These are phyloP conservation scores for Annona squamosa DNA, from an alignment of 164 flowering plant genomes.

Conservation along the genomic window DNA sequence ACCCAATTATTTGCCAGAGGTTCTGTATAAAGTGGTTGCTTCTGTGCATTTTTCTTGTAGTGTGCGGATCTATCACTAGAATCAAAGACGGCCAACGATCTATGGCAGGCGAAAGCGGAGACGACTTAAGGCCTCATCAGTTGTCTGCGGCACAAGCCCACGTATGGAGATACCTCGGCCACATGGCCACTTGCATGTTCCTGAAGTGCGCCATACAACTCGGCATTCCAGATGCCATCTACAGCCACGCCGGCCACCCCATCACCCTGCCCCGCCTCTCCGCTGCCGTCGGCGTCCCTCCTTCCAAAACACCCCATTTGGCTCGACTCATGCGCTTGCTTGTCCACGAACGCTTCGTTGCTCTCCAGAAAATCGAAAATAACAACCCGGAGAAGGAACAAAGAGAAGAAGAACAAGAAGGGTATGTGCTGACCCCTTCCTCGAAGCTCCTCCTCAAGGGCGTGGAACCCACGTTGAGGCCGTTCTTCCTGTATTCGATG, in stretches of 20 bases:
- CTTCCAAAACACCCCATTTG: not conserved
- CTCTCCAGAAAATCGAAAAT: no score
- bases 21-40: no score
- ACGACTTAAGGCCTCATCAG: no score
- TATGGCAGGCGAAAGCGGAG: no score
- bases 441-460: not conserved
- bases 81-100: no score
- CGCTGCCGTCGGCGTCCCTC: not conserved
- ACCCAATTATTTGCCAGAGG: no score
- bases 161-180: constrained; percentile 1
- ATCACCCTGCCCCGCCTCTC: not conserved
- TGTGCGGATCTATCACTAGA: no score
- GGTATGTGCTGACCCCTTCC: not conserved
- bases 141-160: not conserved
- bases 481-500: not conserved
- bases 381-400: not conserved
- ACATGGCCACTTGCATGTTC: not conserved
- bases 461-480: not conserved
- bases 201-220: constrained; percentile 1
- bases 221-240: not conserved
- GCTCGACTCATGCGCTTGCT: not conserved
- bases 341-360: not conserved
- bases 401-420: not conserved
- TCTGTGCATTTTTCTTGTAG: no score
- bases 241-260: constrained; percentile 1